Percentiles rank a stretch among this genome's conserved stretches.
Conservation (phyloP, 371 early-diverging fungal species). For the Parasitella parasitica region DNA sequence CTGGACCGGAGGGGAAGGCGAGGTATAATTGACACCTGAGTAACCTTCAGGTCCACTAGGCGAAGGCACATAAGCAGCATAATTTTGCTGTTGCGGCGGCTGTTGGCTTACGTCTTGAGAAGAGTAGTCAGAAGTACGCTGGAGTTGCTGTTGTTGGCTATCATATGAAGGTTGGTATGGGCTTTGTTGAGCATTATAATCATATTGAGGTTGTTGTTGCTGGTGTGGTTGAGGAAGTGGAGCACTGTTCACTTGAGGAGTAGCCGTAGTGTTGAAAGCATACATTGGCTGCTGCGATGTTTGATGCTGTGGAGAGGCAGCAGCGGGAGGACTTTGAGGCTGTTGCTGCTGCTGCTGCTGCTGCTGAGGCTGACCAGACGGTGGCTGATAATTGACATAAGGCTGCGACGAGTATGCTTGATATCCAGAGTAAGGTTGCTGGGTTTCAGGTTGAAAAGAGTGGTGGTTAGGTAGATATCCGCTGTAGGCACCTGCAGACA, state of each 20-base stretch:
- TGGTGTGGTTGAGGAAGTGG: slow-evolving; percentile 5
- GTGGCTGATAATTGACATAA: slow-evolving; percentile 1
- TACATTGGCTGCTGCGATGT: slow-evolving; percentile 8
- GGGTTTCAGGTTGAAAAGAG: not conserved
- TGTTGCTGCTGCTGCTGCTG: slow-evolving; percentile 9
- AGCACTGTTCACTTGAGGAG: slow-evolving; percentile 4
- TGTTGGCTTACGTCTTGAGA: not conserved
- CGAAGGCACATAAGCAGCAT: not conserved
- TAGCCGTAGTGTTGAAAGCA: not conserved
- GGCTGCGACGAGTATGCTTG: not conserved
- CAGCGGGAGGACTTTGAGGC: slow-evolving; percentile 18
- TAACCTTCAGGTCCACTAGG: slow-evolving; percentile 8
- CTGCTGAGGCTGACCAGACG: slow-evolving; percentile 8
- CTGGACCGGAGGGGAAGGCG: not conserved
- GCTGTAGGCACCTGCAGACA: slow-evolving; percentile 11
- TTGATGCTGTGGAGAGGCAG: slow-evolving; percentile 6
- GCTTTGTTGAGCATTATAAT: slow-evolving; percentile 7
- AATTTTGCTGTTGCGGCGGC: not conserved
- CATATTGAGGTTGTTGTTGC: slow-evolving; percentile 6
- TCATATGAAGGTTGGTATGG: slow-evolving; percentile 9
- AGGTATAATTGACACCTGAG: not conserved
- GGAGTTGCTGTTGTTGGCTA: slow-evolving; percentile 3
- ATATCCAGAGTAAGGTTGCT: slow-evolving; percentile 8
- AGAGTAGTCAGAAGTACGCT: not conserved
- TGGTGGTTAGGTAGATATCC: slow-evolving; percentile 19